Conservation (phyloP, 2,329 filamentous ascomycete species). For the Harringtonia lauricola region DNA sequence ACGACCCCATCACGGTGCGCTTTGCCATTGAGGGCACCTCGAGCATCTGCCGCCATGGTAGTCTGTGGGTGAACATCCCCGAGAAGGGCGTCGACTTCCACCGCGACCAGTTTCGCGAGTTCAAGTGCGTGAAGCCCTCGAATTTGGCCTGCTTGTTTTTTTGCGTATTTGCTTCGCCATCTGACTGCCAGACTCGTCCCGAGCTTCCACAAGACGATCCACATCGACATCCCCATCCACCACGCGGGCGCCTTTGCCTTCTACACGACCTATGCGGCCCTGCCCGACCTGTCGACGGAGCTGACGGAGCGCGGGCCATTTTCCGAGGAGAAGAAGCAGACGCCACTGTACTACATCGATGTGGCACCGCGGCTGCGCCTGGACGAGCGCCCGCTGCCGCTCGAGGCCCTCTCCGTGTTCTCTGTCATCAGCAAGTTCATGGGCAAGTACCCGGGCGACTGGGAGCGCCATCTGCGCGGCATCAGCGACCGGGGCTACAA, state of each 20-base stretch:
- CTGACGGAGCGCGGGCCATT: conserved; percentile 33
- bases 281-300: conserved; percentile 63
- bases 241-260: conserved; percentile 83
- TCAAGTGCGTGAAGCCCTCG: conserved; percentile 51
- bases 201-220: conserved; percentile 83
- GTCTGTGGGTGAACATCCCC: conserved; percentile 93
- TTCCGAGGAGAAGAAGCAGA: conserved; percentile 49
- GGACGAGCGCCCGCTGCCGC: conserved; percentile 61
- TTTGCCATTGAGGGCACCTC: conserved; percentile 92
- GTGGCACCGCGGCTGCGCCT: conserved; percentile 73
- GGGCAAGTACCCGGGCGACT: conserved; percentile 81
- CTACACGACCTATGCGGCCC: conserved; percentile 82
- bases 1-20: conserved; percentile 66
- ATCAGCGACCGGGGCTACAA: conserved; percentile 93
- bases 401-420: conserved; percentile 83
- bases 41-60: conserved; percentile 89
- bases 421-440: conserved; percentile 97
- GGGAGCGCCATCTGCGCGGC: conserved; percentile 78
- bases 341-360: conserved; percentile 82
- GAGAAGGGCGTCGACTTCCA: conserved; percentile 63
- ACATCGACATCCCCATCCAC: conserved; percentile 80
- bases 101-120: conserved; percentile 72
- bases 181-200: conserved; percentile 56
- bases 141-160: background rate
- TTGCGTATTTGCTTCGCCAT: background rate